phyloP scores from a whole-genome alignment of 352 stramenopile species.

The Phytophthora palmivora region DNA sequence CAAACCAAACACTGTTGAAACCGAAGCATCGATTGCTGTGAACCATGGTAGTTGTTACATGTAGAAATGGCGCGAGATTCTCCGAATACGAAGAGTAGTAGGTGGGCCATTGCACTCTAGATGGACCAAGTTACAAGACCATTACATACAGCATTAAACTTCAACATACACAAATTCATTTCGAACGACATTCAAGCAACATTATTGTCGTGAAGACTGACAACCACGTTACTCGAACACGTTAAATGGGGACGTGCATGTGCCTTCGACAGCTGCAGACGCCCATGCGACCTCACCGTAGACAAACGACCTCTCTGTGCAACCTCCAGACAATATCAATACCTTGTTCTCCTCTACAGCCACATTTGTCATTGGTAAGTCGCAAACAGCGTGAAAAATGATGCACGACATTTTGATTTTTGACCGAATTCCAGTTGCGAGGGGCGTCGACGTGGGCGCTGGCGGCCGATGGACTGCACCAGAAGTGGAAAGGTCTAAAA shows the following conservation, averaged over 20 bases:
- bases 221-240: no score
- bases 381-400: slow-evolving; percentile 9
- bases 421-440: slow-evolving; percentile 19
- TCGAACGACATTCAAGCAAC: slow-evolving; percentile 7
- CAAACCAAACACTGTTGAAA: no score
- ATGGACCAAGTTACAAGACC: no score
- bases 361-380: slow-evolving; percentile 19
- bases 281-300: slow-evolving; percentile 19
- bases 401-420: slow-evolving; percentile 15
- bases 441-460: slow-evolving; percentile 78
- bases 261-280: slow-evolving; percentile 21
- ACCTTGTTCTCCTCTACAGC: neutral
- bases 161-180: neutral
- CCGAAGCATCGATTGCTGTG: no score
- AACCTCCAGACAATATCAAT: neutral
- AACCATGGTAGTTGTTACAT: no score
- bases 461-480: slow-evolving; percentile 74
- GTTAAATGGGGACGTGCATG: slow-evolving; percentile 17
- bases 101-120: no score
- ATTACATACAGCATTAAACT: no score
- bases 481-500: slow-evolving; percentile 86
- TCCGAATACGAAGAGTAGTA: no score
- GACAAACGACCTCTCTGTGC: neutral
- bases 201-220: neutral
- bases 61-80: no score